Conservation (phyloP, 2,329 filamentous ascomycete species). For the Nemania diffusa region DNA sequence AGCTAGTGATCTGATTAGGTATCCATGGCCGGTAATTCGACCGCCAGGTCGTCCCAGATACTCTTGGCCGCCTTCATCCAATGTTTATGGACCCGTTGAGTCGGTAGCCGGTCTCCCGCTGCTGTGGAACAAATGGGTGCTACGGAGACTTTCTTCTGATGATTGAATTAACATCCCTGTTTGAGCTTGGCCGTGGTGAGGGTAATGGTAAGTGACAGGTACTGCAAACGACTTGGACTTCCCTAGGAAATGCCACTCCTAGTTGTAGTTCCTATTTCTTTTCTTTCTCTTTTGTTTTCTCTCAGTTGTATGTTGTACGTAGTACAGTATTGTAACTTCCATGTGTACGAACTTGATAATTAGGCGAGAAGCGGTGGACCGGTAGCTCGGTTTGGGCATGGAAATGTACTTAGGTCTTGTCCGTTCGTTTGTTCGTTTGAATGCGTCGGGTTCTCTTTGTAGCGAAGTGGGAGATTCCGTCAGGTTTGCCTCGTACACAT, state of each 20-base stretch:
- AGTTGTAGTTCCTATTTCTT: background rate
- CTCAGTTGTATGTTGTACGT: background rate
- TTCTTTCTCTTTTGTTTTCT: background rate
- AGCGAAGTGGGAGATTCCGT: no score
- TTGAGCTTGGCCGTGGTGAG: background rate
- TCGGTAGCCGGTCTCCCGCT: background rate
- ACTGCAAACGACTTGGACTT: background rate
- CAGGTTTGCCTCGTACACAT: no score
- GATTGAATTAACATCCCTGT: background rate
- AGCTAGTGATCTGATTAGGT: background rate
- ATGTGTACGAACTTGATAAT: no score
- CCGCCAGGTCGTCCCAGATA: no score
- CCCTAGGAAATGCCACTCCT: background rate
- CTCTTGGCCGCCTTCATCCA: background rate
- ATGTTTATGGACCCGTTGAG: background rate
- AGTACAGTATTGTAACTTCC: background rate
- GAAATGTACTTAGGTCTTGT: no score
- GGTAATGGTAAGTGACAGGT: background rate
- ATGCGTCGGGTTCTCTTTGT: no score
- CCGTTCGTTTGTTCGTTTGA: no score
- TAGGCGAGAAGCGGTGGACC: no score
- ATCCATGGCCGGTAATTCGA: background rate
- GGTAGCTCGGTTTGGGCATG: no score
- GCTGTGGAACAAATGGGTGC: background rate
- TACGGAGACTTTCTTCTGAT: background rate